phyloP scores from a whole-genome alignment of 371 early-diverging fungal genomes.

The Catenaria anguillulae region DNA sequence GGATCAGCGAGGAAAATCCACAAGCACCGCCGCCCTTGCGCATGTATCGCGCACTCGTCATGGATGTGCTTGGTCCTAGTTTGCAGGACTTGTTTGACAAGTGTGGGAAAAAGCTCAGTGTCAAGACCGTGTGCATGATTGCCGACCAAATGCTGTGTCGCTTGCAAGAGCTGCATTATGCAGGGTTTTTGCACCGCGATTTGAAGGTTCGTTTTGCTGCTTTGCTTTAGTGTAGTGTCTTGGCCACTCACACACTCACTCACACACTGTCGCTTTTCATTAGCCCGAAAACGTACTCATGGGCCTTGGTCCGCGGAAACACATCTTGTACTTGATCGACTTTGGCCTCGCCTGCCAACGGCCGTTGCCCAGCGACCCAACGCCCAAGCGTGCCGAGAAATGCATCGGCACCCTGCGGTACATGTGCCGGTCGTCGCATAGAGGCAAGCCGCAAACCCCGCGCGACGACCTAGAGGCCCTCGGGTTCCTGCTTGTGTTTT shows the following conservation, averaged over 20 bases:
- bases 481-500: conserved; percentile 5
- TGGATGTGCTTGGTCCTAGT: conserved; percentile 28
- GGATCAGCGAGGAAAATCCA: not conserved
- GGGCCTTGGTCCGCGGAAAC: conserved; percentile 4
- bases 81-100: conserved; percentile 24
- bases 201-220: conserved; percentile 14
- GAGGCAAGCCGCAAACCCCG: not conserved
- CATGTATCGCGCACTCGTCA: conserved; percentile 12
- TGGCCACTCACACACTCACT: not conserved
- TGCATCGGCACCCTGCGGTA: conserved; percentile 6
- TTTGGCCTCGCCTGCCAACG: not conserved
- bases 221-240: not conserved
- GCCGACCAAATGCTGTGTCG: conserved; percentile 18
- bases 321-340: conserved; percentile 1
- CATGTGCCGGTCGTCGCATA: conserved; percentile 5
- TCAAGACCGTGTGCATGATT: conserved; percentile 28
- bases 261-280: not conserved
- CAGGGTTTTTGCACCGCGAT: conserved; percentile 26
- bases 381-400: too few relatives aligned
- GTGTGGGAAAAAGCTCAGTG: conserved; percentile 16
- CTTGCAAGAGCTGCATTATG: conserved; percentile 22
- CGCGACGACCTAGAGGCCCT: conserved; percentile 7
- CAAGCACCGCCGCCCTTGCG: not conserved
- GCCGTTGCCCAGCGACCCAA: not conserved
- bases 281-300: conserved; percentile 30